These are phyloP conservation scores for Xylaria intraflava DNA, from an alignment of 495 filamentous ascomycete species.

Conservation along the genomic window DNA sequence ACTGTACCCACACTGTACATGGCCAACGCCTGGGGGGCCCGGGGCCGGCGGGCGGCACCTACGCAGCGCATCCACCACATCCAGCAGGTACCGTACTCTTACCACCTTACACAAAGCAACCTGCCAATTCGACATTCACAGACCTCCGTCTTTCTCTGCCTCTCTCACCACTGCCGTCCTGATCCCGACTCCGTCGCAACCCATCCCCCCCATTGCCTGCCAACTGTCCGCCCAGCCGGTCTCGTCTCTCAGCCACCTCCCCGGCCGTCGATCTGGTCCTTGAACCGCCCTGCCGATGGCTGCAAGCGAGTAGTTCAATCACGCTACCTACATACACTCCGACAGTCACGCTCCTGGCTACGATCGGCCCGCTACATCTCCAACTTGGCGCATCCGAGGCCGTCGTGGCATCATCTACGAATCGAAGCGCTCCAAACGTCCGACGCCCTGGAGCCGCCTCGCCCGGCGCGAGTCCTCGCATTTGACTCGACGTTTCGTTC, in stretches of 20 bases:
- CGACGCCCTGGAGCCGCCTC: conserved; percentile 20
- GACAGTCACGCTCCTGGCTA: conserved; percentile 11
- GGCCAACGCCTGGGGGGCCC: background rate
- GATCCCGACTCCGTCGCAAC: conserved; percentile 2
- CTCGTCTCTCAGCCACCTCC: background rate
- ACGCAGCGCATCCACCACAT: background rate
- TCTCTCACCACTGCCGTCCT: background rate
- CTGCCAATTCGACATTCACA: background rate
- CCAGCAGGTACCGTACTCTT: background rate
- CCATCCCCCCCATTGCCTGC: background rate
- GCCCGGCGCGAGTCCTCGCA: conserved; percentile 33
- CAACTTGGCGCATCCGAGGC: conserved; percentile 19
- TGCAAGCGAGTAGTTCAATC: conserved; percentile 6
- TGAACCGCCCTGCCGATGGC: background rate
- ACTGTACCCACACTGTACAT: background rate
- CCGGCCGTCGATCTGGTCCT: background rate
- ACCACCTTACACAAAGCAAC: conserved; percentile 5
- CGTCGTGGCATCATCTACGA: conserved; percentile 25
- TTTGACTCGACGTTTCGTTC: background rate
- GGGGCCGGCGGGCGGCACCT: background rate
- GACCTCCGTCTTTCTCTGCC: background rate
- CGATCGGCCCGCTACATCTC: conserved; percentile 14
- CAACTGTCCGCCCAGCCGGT: background rate
- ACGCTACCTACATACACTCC: background rate
- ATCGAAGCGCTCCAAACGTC: conserved; percentile 22